Base-by-base conservation (phyloP, 2,329 filamentous ascomycete genomes). In the Aschersonia sp. region DNA sequence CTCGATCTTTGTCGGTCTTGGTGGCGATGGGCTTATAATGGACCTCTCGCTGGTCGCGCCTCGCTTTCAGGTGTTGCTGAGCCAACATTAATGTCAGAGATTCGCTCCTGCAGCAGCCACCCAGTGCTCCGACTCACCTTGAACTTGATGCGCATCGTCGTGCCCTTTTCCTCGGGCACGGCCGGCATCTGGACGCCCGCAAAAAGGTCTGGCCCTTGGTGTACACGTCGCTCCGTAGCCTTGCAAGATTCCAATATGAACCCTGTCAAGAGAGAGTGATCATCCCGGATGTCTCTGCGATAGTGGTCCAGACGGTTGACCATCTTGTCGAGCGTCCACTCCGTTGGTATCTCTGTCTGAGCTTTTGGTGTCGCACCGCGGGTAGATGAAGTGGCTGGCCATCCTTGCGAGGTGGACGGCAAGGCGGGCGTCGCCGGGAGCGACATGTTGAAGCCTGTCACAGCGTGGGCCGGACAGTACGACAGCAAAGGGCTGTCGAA, bases 1-100 rank as follows among this genome's bases (percentile, higher is more conserved):
- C 75, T n/a, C 69, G 65, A 22, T 71, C 66, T 52, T 67, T 68
- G 48, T 71, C 64, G 2, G 73, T 71, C 53, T 70, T 70, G 52
- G 76, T 68, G 53, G 68, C 63, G n/a, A 65, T 55, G 5, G 72
- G 65, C 3, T 57, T 53, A 50, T 68, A 67, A 30, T 66, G 61
- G 46, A 62, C 57, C 48, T 70, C 67, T 48, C 64, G 63, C 47
- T 66, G 66, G 47, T 72, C 70, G 53, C 65, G 66, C 53, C 70
- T 72, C 35, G 61, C 60, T 49, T 65, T 68, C 30, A 58, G 58
- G 55, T 65, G 68, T 55, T 71, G 72, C 67, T 71, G n/a, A 12
- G 10, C 11, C 9, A 22, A 42, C 22, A 22, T 22, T 2, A 22
- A 22, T 4, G 22, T 22, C 22, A 22, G 22, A 22, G 22, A 22